Conservation (phyloP, 2,329 filamentous ascomycete species). For the Verticillium klebahnii region DNA sequence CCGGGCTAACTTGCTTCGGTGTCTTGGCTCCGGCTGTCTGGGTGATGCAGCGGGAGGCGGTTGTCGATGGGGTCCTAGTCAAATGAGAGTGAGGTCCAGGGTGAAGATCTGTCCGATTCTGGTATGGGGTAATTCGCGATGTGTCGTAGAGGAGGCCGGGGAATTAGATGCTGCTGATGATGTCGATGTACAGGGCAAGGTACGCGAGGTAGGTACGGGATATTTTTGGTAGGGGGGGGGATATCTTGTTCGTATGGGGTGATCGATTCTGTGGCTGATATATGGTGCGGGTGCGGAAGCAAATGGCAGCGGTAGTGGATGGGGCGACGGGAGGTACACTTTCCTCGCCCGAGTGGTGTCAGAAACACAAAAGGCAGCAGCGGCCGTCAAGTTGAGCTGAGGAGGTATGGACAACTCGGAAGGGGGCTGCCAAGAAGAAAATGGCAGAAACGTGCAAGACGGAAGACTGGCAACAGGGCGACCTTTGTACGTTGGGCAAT, state of each 20-base stretch:
- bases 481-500: not conserved
- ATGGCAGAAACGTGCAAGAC: not conserved
- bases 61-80: no score
- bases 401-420: not conserved
- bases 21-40: not conserved
- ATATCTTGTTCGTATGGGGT: not conserved
- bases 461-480: not conserved
- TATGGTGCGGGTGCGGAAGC: not conserved
- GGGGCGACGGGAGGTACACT: not conserved
- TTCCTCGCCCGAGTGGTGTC: not conserved
- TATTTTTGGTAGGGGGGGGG: no score
- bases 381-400: no score
- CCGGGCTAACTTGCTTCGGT: not conserved
- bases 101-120: not conserved
- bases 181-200: not conserved
- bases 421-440: not conserved
- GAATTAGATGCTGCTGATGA: not conserved
- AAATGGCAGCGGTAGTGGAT: not conserved
- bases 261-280: not conserved
- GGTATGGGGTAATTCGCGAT: not conserved
- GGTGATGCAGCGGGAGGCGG: no score
- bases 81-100: not conserved
- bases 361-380: not conserved
- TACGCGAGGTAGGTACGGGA: not conserved
- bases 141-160: not conserved